phyloP scores from a whole-genome alignment of 208 protist species.

The Leptomonas seymouri region DNA sequence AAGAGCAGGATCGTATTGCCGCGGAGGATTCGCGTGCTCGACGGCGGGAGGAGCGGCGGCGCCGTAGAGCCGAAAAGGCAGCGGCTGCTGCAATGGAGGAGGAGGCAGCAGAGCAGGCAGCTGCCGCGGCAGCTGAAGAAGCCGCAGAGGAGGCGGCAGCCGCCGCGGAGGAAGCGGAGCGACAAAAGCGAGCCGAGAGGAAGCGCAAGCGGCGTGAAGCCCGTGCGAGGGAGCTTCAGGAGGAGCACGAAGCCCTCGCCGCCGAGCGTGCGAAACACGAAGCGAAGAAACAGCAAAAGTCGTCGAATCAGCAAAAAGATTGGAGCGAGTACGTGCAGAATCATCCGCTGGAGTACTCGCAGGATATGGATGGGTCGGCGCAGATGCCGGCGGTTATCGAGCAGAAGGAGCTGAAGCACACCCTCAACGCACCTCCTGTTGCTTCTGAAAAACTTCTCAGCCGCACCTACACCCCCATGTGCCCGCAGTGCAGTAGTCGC shows the following conservation, averaged over 20 bases:
- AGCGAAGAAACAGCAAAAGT: constrained; percentile 38
- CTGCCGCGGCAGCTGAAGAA: constrained; percentile 30
- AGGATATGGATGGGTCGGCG: background rate
- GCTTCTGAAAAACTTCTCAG: constrained; percentile 49
- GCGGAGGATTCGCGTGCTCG: constrained; percentile 42
- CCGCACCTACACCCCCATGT: constrained; percentile 78
- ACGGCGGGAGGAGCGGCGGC: constrained; percentile 42
- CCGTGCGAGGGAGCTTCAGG: constrained; percentile 55
- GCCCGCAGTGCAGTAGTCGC: constrained; percentile 54
- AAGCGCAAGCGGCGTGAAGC: constrained; percentile 60
- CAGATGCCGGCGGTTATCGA: constrained; percentile 41
- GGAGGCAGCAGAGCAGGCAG: constrained; percentile 35
- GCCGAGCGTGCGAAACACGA: constrained; percentile 44
- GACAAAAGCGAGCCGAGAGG: constrained; percentile 42
- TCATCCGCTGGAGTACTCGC: constrained; percentile 73
- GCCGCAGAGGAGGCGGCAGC: constrained; percentile 42
- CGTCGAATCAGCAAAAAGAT: constrained; percentile 58
- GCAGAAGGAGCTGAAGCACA: constrained; percentile 63
- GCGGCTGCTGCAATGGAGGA: constrained; percentile 37
- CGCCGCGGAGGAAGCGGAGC: constrained; percentile 44
- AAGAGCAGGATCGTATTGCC: constrained; percentile 41
- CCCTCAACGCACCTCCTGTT: constrained; percentile 56
- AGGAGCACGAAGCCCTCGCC: constrained; percentile 66
- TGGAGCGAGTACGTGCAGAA: constrained; percentile 79
- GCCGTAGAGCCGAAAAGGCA: constrained; percentile 37